Conservation (phyloP, 768 basidiomycete genomes). For the Plicaturopsis crispa region DNA sequence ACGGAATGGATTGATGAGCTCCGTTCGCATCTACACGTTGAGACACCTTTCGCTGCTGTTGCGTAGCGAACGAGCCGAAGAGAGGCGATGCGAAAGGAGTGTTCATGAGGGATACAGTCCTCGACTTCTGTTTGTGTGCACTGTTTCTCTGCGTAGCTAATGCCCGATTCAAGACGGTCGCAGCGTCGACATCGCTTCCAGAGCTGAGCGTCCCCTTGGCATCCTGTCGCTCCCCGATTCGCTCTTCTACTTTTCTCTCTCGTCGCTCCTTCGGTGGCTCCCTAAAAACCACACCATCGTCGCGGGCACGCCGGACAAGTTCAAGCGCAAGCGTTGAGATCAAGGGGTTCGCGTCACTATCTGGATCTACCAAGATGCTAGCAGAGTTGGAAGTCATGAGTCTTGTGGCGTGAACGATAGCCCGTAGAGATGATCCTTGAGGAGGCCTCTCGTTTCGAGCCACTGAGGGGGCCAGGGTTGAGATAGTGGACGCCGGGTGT, state of each 20-base stretch:
- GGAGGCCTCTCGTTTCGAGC: conserved; percentile 21
- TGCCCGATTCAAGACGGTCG: conserved; percentile 38
- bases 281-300: conserved; percentile 44
- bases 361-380: conserved; percentile 69
- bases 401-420: conserved; percentile 76
- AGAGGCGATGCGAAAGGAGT: conserved; percentile 46
- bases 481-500: conserved; percentile 18
- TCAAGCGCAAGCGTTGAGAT: conserved; percentile 58
- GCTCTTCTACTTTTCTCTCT: conserved; percentile 22
- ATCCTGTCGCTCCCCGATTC: conserved; percentile 21
- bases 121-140: conserved; percentile 25
- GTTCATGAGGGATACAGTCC: conserved; percentile 27
- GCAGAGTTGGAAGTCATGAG: conserved; percentile 79
- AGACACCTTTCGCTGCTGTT: conserved; percentile 37
- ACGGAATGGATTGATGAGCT: conserved; percentile 3
- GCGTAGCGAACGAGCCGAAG: conserved; percentile 51
- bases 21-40: conserved; percentile 5
- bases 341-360: conserved; percentile 52
- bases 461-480: conserved; percentile 17
- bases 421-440: conserved; percentile 65
- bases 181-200: conserved; percentile 32
- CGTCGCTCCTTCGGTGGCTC: conserved; percentile 43
- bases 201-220: conserved; percentile 37
- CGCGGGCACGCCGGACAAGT: conserved; percentile 61
- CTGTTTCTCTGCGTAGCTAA: conserved; percentile 28